Conservation (phyloP, 345 rosid genomes). For the Dovyalis caffra region DNA sequence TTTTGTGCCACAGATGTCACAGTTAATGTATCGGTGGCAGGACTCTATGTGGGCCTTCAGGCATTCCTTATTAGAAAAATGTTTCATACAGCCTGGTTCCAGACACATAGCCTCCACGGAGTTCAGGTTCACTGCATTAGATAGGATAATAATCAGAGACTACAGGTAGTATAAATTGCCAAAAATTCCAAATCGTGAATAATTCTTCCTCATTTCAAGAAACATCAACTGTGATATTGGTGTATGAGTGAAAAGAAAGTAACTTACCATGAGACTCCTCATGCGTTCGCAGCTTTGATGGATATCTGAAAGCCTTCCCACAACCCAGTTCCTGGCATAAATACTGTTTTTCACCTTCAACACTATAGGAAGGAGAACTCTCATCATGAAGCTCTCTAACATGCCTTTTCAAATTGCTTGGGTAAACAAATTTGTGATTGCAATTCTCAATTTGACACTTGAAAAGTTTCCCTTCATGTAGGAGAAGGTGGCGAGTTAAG, state of each 20-base stretch:
- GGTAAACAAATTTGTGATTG: slow-evolving; percentile 39
- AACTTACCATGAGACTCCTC: slow-evolving; percentile 68
- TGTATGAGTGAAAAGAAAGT: not conserved
- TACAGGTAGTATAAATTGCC: not conserved
- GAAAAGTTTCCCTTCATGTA: slow-evolving; percentile 75
- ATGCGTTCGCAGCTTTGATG: slow-evolving; percentile 64
- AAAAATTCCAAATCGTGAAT: not conserved
- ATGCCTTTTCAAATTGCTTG: slow-evolving; percentile 65
- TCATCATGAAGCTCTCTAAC: slow-evolving; percentile 47
- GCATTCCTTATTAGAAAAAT: slow-evolving; percentile 65
- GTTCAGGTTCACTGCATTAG: slow-evolving; percentile 63
- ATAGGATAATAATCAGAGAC: slow-evolving; percentile 13
- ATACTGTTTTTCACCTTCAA: slow-evolving; percentile 32
- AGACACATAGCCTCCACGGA: slow-evolving; percentile 72
- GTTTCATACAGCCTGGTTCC: slow-evolving; percentile 69
- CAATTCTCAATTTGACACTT: slow-evolving; percentile 62
- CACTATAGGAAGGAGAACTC: slow-evolving; percentile 16
- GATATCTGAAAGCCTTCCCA: slow-evolving; percentile 66
- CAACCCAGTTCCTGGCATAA: slow-evolving; percentile 75
- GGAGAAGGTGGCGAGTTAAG: slow-evolving; percentile 70
- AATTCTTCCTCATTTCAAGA: not conserved
- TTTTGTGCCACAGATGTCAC: slow-evolving; percentile 63
- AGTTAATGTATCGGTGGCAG: slow-evolving; percentile 56
- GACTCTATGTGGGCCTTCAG: slow-evolving; percentile 61
- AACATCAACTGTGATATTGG: not conserved